Evolutionary conservation across 192 early-diverging fungal genomes (phyloP), one percentile per base, ranked within the genome.

Genomic region (Fimicolochytrium jonesii): DNA sequence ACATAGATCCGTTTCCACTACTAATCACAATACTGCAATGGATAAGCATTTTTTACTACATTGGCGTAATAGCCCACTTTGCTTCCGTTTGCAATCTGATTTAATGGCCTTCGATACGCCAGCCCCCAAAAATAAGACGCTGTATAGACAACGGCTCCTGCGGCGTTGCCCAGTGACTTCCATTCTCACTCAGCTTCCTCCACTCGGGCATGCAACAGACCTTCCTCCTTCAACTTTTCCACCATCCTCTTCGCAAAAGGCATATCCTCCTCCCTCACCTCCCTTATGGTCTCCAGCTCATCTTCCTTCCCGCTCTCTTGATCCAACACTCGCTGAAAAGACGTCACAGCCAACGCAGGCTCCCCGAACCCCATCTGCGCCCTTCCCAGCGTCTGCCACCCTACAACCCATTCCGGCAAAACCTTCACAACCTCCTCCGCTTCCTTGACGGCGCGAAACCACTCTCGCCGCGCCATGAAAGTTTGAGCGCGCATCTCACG

Each of bases 341-440:
- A 36, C 34, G 4, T 2, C n/a, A 55, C 33, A 20, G 53, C 31
- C 53, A 37, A 6, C 10, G 35, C n/a, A 11, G 53, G 53, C 53
- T 55, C 53, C 3, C 53, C 53, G 26, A 36, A 55, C 2, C 53
- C 53, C 53, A 55, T 11, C 32, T 55, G 53, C 4, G 53, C 53
- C 4, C 53, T 30, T 2, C 53, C 53, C 2, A 55, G 53, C 34
- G 53, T 55, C 35, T 55, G 53, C 53, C 53, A 55, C 4, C n/a
- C 53, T 4, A 35, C 34, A 34, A 34, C 53, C 53, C 53, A 55
- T n/a, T 2, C 18, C 18, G 53, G 53, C 3, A 37, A 26, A 2
- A 55, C 32, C 25, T 55, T 34, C 10, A 33, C 17, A 15, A 34
- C 53, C 15, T 13, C n/a, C 17, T 6, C 32, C 2, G 53, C 53